Evolutionary conservation across 1,284 basidiomycete genomes (phyloP), one percentile per base, ranked within the genome.

Genomic region (Moesziomyces aphidis): DNA sequence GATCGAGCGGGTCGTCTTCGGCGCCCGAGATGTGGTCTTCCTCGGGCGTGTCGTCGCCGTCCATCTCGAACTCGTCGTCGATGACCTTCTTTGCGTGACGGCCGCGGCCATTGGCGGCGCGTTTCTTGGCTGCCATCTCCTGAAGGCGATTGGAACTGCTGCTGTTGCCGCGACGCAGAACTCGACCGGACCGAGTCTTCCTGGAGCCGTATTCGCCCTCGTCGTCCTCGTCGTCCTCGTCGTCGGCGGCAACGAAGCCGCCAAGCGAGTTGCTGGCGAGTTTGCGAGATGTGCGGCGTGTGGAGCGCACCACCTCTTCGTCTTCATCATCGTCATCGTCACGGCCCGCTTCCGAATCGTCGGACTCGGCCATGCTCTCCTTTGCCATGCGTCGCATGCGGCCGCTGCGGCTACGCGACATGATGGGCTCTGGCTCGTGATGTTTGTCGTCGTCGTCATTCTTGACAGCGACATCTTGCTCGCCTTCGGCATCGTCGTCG

Each of bases 221-320:
- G 54, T 75, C 73, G 52, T 79, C 71, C 21, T 73, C 78, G 24
- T 78, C 77, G 15, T 80, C 73, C n/a, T 72, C 67, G 11, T 80
- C 78, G 51, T 81, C 79, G 39, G 80, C 76, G 10, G 75, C 80
- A 17, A 82, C 78, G 48, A 80, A 81, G 49, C 73, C 77, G n/a
- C 55, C 72, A 17, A 79, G 59, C 15, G 72, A 61, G 34, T 71
- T 69, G 42, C 57, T 50, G 22, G 53, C 42, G 54, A 72, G 60
- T 21, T 50, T 39, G 5, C 50, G 54, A 26, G 67, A 57, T 3
- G 70, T 49, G 52, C 73, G 61, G 26, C 61, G 64, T 15, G 51
- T 48, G 24, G 36, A 24, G 3, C 59, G 61, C 6, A 44, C 61
- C 4, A 28, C 57, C 15, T 55, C 56, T 17, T 78, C 73, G 21